A percentile compares a stretch with the other conserved stretches of the same genome.
phyloP scores from a whole-genome alignment of 768 basidiomycete species.

The Sporobolomyces roseus region DNA sequence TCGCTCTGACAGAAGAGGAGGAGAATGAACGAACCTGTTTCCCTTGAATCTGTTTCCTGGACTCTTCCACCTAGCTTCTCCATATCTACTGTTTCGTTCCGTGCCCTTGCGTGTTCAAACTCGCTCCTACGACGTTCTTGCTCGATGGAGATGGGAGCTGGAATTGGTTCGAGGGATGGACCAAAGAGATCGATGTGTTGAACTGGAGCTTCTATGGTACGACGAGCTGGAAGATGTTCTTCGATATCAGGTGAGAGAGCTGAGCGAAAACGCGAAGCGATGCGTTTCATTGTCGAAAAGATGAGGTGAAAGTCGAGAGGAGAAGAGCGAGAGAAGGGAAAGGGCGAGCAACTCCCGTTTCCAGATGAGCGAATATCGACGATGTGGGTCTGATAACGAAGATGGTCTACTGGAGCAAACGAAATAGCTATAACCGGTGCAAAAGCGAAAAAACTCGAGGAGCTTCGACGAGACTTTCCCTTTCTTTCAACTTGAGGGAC shows the following conservation, averaged over 20 bases:
- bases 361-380: too few relatives aligned
- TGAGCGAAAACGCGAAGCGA: slow-evolving; percentile 4
- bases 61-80: neutral
- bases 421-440: too few relatives aligned
- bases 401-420: too few relatives aligned
- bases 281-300: slow-evolving; percentile 2
- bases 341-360: neutral
- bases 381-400: too few relatives aligned
- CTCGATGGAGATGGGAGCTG: neutral
- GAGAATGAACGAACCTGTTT: neutral
- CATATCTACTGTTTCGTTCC: neutral
- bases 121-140: neutral
- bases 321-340: neutral
- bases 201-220: neutral
- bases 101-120: neutral
- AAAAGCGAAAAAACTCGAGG: too few relatives aligned
- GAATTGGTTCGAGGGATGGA: slow-evolving; percentile 4
- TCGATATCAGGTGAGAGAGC: neutral
- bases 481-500: too few relatives aligned
- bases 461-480: too few relatives aligned
- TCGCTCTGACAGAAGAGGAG: too few relatives aligned
- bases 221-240: neutral
- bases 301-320: neutral
- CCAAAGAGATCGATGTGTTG: slow-evolving; percentile 11
- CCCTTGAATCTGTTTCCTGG: neutral